Percentiles rank a stretch among this genome's conserved stretches.
Evolutionary conservation across 148 eudicot genomes (phyloP).

Genomic region (Vaccinium myrtillus): DNA sequence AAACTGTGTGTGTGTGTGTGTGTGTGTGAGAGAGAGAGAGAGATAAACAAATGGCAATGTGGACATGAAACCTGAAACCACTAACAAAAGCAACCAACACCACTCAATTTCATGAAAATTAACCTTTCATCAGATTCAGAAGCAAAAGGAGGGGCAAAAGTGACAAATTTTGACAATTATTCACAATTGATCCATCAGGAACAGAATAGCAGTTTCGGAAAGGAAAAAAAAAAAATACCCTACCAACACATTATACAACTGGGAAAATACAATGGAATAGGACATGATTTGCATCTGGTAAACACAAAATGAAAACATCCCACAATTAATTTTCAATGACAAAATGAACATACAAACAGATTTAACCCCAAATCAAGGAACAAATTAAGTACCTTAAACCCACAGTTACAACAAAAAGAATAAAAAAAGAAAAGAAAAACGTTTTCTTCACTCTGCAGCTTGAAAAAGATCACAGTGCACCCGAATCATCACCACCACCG

Average conservation of each 20-base stretch:
- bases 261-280: not conserved
- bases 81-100: not conserved
- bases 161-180: not conserved
- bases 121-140: slow-evolving; percentile 4
- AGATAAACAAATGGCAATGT: not conserved
- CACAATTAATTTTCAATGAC: slow-evolving; percentile 15
- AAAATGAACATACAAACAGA: not conserved
- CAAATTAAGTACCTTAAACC: not conserved
- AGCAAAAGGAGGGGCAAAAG: not conserved
- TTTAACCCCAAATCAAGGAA: not conserved
- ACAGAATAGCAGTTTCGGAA: not conserved
- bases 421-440: not conserved
- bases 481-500: slow-evolving; percentile 25
- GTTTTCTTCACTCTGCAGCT: not conserved
- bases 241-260: slow-evolving; percentile 11
- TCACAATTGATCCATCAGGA: not conserved
- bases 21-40: not conserved
- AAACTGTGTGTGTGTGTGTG: not conserved
- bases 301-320: not conserved
- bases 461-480: slow-evolving; percentile 9
- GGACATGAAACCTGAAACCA: not conserved
- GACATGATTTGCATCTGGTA: not conserved
- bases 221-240: not conserved
- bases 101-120: slow-evolving; percentile 16
- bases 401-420: not conserved